phyloP scores from a whole-genome alignment of 116 monocot genomes.

The Zostera marina region DNA sequence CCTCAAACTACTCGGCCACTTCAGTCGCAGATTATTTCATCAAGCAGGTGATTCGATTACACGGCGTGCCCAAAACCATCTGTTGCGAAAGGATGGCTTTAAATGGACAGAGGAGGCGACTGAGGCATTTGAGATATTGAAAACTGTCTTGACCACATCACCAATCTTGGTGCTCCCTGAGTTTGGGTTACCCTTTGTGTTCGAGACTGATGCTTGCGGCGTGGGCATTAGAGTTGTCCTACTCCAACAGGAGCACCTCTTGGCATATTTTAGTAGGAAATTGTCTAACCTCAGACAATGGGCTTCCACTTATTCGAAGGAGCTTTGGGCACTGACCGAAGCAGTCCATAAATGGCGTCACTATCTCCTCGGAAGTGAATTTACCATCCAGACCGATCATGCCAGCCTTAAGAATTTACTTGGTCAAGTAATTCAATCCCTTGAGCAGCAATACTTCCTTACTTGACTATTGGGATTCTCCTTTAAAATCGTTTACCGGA shows the following conservation, averaged over 20 bases:
- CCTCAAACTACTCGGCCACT: too few relatives aligned
- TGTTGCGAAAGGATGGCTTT: too few relatives aligned
- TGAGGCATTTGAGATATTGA: not conserved
- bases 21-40: too few relatives aligned
- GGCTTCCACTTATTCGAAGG: not conserved
- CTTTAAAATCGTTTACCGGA: not conserved
- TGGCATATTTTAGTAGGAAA: not conserved
- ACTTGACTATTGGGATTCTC: too few relatives aligned
- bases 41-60: too few relatives aligned
- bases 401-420: not conserved
- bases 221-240: not conserved
- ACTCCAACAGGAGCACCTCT: not conserved
- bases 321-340: not conserved
- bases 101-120: too few relatives aligned
- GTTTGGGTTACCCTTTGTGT: not conserved
- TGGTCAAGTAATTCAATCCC: not conserved
- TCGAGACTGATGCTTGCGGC: constrained; percentile 1
- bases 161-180: not conserved
- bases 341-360: not conserved
- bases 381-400: not conserved
- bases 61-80: too few relatives aligned
- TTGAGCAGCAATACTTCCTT: not conserved
- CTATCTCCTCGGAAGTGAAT: not conserved
- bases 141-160: not conserved
- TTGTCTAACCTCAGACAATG: too few relatives aligned